Conservation (phyloP, 2,329 filamentous ascomycete genomes). For the Endothia cerciana region DNA sequence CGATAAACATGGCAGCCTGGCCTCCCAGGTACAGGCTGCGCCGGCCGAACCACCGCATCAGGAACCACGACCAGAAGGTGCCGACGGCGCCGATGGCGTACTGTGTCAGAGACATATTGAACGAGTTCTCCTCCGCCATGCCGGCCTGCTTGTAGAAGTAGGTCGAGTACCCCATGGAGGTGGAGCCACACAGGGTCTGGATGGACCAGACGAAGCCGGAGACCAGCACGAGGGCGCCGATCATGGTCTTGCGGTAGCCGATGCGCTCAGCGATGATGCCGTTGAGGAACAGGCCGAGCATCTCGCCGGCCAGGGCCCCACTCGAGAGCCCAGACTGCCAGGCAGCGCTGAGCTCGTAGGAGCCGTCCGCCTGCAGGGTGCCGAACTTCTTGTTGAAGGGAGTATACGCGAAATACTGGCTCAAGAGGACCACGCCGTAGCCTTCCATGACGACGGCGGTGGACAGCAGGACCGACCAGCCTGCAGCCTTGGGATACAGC, state of each 20-base stretch:
- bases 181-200: constrained; percentile 52
- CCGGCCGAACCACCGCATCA: constrained; percentile 54
- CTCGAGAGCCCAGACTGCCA: constrained; percentile 44
- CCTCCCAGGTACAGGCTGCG: constrained; percentile 52
- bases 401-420: constrained; percentile 40
- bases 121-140: constrained; percentile 47
- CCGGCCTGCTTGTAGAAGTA: constrained; percentile 53
- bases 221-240: constrained; percentile 36
- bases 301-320: constrained; percentile 38
- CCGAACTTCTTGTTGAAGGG: constrained; percentile 39
- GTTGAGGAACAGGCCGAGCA: constrained; percentile 47
- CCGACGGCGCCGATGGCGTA: constrained; percentile 56
- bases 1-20: constrained; percentile 45
- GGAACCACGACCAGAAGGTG: constrained; percentile 54
- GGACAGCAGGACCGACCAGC: constrained; percentile 30
- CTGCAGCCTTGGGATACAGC: constrained; percentile 52
- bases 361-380: constrained; percentile 38
- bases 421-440: constrained; percentile 41
- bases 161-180: constrained; percentile 53
- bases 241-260: constrained; percentile 42
- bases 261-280: constrained; percentile 43
- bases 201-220: constrained; percentile 49
- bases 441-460: constrained; percentile 31
- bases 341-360: constrained; percentile 39
- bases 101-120: constrained; percentile 51